Evolutionary conservation across 805 yeast genomes (phyloP).

Genomic region (Sugiyamaella valdiviana): DNA sequence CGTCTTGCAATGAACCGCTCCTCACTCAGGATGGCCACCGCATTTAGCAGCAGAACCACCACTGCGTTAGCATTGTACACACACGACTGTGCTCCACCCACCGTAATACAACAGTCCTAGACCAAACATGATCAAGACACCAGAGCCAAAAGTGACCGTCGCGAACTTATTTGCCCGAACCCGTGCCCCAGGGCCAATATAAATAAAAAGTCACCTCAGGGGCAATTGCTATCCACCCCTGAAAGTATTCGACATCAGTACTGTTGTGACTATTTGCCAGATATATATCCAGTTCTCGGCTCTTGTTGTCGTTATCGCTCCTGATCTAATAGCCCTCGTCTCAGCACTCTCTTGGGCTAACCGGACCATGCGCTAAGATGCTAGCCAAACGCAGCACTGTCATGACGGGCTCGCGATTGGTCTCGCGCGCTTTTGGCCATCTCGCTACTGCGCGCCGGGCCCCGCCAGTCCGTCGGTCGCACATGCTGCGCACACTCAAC

Average conservation of each 20-base stretch:
- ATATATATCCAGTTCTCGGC: no score
- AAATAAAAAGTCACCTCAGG: neutral
- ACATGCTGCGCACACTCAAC: neutral
- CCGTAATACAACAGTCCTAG: conserved; percentile 34
- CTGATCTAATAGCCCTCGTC: neutral
- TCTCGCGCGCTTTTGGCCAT: neutral
- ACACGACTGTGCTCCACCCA: conserved; percentile 8
- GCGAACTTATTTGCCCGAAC: neutral
- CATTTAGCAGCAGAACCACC: conserved; percentile 50
- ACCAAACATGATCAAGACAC: conserved; percentile 31
- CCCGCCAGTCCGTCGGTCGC: neutral
- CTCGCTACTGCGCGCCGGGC: neutral
- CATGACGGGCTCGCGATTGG: neutral
- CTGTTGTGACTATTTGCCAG: no score
- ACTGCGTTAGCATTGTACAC: conserved; percentile 19
- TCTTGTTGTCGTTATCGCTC: neutral
- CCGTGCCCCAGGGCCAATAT: neutral
- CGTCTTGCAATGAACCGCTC: conserved; percentile 70
- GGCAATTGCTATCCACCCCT: neutral
- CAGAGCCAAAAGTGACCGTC: neutral
- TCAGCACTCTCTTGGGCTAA: neutral
- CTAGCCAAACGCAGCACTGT: neutral
- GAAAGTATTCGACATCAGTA: neutral
- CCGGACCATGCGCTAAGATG: neutral
- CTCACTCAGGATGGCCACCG: conserved; percentile 73